phyloP scores from a whole-genome alignment of 2,329 filamentous ascomycete genomes.

The Cercospora janseana region DNA sequence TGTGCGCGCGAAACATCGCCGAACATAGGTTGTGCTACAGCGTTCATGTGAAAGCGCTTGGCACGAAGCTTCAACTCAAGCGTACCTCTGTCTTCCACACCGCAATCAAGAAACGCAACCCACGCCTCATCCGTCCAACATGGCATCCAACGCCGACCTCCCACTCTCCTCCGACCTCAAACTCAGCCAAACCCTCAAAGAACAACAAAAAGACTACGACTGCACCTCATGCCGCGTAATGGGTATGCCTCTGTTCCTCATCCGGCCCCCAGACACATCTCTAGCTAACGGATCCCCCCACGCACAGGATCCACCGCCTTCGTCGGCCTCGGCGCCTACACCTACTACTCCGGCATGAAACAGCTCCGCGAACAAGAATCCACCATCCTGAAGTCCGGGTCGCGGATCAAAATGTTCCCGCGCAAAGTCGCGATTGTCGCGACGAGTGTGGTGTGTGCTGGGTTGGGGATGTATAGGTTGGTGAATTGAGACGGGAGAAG shows the following conservation, averaged over 20 bases:
- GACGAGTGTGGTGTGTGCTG: slow-evolving; percentile 43
- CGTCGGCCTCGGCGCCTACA: slow-evolving; percentile 48
- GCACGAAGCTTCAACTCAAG: too few species aligned
- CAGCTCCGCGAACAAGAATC: slow-evolving; percentile 45
- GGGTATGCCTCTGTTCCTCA: slow-evolving; percentile 26
- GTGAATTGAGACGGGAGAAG: slow-evolving; percentile 23
- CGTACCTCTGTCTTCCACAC: neutral
- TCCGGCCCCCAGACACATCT: neutral
- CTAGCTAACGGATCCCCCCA: neutral
- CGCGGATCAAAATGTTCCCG: slow-evolving; percentile 43
- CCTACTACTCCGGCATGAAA: slow-evolving; percentile 47
- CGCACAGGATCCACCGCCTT: slow-evolving; percentile 47
- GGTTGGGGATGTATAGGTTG: slow-evolving; percentile 47
- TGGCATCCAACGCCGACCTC: slow-evolving; percentile 16
- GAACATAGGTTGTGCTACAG: too few species aligned
- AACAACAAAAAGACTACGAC: slow-evolving; percentile 34
- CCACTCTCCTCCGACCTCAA: slow-evolving; percentile 21
- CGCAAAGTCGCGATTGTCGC: slow-evolving; percentile 43
- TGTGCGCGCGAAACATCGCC: too few species aligned
- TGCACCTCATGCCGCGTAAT: slow-evolving; percentile 37
- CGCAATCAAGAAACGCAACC: neutral
- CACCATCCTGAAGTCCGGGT: slow-evolving; percentile 43
- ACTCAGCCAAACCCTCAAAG: slow-evolving; percentile 27
- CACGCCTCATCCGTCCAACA: neutral
- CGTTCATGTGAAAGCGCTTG: too few species aligned